phyloP scores from a whole-genome alignment of 495 filamentous ascomycete species.

The Chaetomium fimeti region DNA sequence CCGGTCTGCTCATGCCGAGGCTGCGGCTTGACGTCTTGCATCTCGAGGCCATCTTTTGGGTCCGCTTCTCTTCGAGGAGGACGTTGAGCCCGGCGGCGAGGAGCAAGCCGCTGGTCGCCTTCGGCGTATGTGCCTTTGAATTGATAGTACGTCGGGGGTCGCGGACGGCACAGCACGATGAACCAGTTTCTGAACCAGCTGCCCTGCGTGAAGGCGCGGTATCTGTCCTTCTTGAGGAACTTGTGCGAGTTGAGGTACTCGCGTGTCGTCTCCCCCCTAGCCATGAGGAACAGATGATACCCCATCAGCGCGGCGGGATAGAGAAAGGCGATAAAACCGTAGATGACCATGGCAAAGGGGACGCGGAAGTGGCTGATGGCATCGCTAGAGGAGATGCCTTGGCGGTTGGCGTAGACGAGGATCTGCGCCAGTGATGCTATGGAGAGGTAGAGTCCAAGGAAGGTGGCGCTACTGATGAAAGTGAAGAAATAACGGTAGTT shows the following conservation, averaged over 20 bases:
- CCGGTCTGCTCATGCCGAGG: constrained; percentile 4
- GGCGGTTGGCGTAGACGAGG: constrained; percentile 61
- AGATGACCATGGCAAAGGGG: constrained; percentile 87
- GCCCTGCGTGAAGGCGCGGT: constrained; percentile 84
- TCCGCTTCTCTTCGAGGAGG: constrained; percentile 12
- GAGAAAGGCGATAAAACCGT: constrained; percentile 66
- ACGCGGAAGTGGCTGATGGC: constrained; percentile 70
- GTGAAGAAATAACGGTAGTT: constrained; percentile 98
- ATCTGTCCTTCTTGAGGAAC: constrained; percentile 85
- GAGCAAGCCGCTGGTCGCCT: constrained; percentile 79
- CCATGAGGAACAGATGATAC: constrained; percentile 89
- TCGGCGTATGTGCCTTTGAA: constrained; percentile 75
- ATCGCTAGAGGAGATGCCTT: constrained; percentile 61
- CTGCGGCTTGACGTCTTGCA: constrained; percentile 42
- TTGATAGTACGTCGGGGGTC: constrained; percentile 84
- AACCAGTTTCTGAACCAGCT: constrained; percentile 76
- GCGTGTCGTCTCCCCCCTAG: constrained; percentile 87
- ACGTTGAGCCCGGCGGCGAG: constrained; percentile 14
- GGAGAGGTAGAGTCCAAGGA: constrained; percentile 74
- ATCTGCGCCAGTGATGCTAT: constrained; percentile 78
- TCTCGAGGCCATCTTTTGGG: constrained; percentile 44
- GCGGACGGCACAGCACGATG: constrained; percentile 74
- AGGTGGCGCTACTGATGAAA: constrained; percentile 71
- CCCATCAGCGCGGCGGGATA: constrained; percentile 82
- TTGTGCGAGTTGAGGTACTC: constrained; percentile 96